Evolutionary conservation across 148 eudicot genomes (phyloP), one percentile per base, ranked within the genome.

Genomic region (Fagopyrum esculentum): DNA sequence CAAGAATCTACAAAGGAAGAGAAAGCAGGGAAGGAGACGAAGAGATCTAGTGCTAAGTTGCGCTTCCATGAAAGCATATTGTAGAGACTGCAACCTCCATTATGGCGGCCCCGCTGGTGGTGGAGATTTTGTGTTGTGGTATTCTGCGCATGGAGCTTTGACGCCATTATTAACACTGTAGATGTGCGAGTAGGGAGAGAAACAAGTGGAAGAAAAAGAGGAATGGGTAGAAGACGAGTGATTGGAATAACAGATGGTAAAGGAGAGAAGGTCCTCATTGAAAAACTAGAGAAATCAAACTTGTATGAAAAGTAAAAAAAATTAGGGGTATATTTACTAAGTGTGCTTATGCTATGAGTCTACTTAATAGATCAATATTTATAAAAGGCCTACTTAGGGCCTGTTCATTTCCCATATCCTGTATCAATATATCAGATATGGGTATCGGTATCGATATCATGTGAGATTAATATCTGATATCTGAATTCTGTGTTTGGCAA

Each of bases 141-240:
- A 3, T 83, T 54, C 74, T 82, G 89, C n/a, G 89, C 76, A 13
- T 88, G 87, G 47, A 87, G 77, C 45, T 82, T 85, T 73, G 83
- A 81, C 79, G 90, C 88, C 96, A 90, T 90, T 71, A 4, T 69
- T 77, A 66, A 10, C 8, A 46, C 16, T 71, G 46, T 13, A 19
- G 47, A 22, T 5, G 6, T 47, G 55, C 48, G 35, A 54, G 9
- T 40, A 55, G 74, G 26, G 66, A 26, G 69, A 63, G 63, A n/a
- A 45, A 63, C 49, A 49, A 47, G 59, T 64, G 73, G 74, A 75
- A 48, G 30, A 11, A 48, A 22, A 71, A 63, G 45, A n/a, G 26
- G 47, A 29, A 73, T 12, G 75, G 66, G 75, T 8, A 60, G 49
- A 29, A 73, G 45, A 46, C 29, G 45, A 59, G 26, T 45, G 45